Percentiles rank a stretch among this genome's conserved stretches.
These are phyloP conservation scores for Pseudogymnoascus sp. DNA, from an alignment of 2,329 filamentous ascomycete genomes.

Conservation along the genomic window DNA sequence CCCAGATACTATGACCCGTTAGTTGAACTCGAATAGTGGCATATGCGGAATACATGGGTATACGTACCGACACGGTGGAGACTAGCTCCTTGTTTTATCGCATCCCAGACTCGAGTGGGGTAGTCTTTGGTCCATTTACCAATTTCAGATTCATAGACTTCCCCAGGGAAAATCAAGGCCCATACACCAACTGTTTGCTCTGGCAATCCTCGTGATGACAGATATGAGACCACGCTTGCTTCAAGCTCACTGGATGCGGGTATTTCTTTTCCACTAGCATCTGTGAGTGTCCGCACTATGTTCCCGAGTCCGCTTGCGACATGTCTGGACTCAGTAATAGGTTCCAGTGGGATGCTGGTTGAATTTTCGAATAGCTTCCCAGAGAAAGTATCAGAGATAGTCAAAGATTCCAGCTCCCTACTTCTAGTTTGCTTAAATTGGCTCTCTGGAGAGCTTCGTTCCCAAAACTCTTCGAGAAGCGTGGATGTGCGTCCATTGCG, in stretches of 20 bases:
- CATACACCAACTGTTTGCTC: constrained; percentile 53
- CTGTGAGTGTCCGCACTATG: constrained; percentile 53
- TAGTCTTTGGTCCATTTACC: background rate
- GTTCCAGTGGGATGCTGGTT: background rate
- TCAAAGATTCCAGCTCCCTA: background rate
- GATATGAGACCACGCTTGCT: constrained; percentile 49
- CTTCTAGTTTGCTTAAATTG: background rate
- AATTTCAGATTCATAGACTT: constrained; percentile 11
- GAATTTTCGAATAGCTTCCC: background rate
- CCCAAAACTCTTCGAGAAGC: constrained; percentile 40
- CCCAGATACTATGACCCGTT: constrained; percentile 53
- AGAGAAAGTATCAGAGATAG: background rate
- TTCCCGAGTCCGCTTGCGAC: constrained; percentile 67
- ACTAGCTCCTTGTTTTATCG: constrained; percentile 10
- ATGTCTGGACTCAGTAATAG: constrained; percentile 27
- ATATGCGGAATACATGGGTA: background rate
- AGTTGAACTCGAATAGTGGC: constrained; percentile 6
- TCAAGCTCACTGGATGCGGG: constrained; percentile 69
- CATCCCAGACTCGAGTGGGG: background rate
- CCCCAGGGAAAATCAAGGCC: constrained; percentile 56
- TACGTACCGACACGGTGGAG: constrained; percentile 23
- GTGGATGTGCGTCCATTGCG: constrained; percentile 57
- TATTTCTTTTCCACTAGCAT: constrained; percentile 32
- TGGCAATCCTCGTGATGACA: constrained; percentile 31
- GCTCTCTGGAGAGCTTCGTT: constrained; percentile 14